Base-by-base conservation (phyloP, 2,329 filamentous ascomycete species). In the Elsinoe necatrix region DNA sequence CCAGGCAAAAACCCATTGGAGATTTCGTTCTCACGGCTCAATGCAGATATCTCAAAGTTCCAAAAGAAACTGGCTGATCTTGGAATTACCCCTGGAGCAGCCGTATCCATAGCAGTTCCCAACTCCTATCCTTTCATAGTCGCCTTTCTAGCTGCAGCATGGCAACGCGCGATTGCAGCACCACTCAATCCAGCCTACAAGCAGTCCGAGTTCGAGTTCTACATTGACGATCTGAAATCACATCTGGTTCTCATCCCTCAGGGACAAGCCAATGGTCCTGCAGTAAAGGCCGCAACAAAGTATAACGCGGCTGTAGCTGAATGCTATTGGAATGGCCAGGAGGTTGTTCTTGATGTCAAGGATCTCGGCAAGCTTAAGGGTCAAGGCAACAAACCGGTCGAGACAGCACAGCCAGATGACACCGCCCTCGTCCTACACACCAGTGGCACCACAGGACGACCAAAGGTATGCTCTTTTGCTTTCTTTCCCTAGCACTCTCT, bases 41-140 rank as follows among this genome's bases (percentile, higher is more conserved):
- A 79, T 55, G 69, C 77, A 60, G 84, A 91, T 66, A 80, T 89
- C 56, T 71, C 76, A 42, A 73, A 79, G 14, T 92, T 93, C 74
- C 89, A 93, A 74, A 76, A 77, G 67, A 87, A 89, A 72, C 82
- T 95, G 61, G 88, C 89, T 21, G 78, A 78, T 48, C 77, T 92
- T 57, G 89, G 89, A 61, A 82, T 95, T 61, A 76, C 78, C 57
- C 78, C 80, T 42, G 78, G 80, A 62, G 80, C 84, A 12, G 84
- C 87, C 47, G 87, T 95, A 54, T 93, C 88, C 48, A 90, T 95
- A 68, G 86, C 89, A 25, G 80, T 90, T 16, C 81, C 86, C 58
- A 95, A 95, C 75, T 89, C 85, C 55, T 91, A 89, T 72, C 87
- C 91, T 70, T 93, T 95, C 73, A 87, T 95, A 67, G 83, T 93